Conservation (phyloP, 805 yeast species). For the Ogataea minuta region DNA sequence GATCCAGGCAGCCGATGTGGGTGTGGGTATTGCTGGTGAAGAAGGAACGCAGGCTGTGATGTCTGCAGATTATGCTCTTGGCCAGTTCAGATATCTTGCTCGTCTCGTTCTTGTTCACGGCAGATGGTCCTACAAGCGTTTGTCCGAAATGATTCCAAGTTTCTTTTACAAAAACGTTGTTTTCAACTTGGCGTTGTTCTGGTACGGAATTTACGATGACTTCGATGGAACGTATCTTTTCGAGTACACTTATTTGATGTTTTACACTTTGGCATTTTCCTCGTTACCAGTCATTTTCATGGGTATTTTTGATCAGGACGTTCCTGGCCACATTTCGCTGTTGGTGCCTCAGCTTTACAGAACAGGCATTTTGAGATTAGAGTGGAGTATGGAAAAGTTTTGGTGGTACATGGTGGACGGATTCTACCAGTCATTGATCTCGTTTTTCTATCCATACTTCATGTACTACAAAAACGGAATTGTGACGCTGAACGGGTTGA, state of each 20-base stretch:
- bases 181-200: slow-evolving; percentile 69
- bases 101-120: slow-evolving; percentile 75
- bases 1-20: slow-evolving; percentile 87
- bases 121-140: slow-evolving; percentile 80
- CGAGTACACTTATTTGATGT: slow-evolving; percentile 77
- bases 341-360: slow-evolving; percentile 74
- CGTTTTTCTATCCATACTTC: slow-evolving; percentile 73
- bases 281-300: slow-evolving; percentile 76
- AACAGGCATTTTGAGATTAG: slow-evolving; percentile 67
- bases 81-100: slow-evolving; percentile 72
- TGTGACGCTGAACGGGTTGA: slow-evolving; percentile 44
- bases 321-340: slow-evolving; percentile 62
- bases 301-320: slow-evolving; percentile 82
- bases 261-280: slow-evolving; percentile 79
- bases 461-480: slow-evolving; percentile 42
- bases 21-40: slow-evolving; percentile 89
- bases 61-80: slow-evolving; percentile 85
- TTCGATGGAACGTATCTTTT: slow-evolving; percentile 79
- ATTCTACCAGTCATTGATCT: slow-evolving; percentile 66
- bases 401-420: slow-evolving; percentile 77
- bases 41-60: slow-evolving; percentile 88
- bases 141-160: slow-evolving; percentile 80
- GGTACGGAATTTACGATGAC: slow-evolving; percentile 74
- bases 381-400: slow-evolving; percentile 69
- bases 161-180: slow-evolving; percentile 79